These are phyloP conservation scores for Melanogaster broomeanus DNA, from an alignment of 768 basidiomycete species.

Conservation along the genomic window DNA sequence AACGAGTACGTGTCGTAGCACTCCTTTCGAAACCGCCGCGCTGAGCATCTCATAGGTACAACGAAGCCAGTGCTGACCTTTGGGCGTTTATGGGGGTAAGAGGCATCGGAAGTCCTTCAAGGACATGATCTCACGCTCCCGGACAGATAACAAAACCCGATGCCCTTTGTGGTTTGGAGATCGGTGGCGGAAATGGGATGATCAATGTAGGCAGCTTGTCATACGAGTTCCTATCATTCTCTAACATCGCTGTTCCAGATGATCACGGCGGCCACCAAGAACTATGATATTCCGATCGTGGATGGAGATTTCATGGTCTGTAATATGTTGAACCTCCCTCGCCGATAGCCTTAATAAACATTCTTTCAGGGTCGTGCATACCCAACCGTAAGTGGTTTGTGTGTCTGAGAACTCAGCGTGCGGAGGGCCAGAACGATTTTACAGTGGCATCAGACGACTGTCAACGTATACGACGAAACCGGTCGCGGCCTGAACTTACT, in stretches of 20 bases:
- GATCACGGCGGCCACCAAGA: conserved; percentile 35
- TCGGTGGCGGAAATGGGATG: conserved; percentile 49
- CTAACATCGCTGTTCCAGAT: conserved; percentile 28
- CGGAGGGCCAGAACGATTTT: not conserved
- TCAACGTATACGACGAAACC: conserved; percentile 28
- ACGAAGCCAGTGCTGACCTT: conserved; percentile 32
- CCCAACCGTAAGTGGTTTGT: conserved; percentile 25
- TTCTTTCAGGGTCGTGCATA: conserved; percentile 37
- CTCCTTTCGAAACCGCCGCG: not conserved
- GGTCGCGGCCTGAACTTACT: conserved; percentile 31
- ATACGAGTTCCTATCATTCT: not conserved
- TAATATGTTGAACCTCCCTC: not conserved
- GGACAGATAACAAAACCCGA: conserved; percentile 32
- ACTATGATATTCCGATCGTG: conserved; percentile 41
- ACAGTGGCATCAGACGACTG: conserved; percentile 34
- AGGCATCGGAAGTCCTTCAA: not conserved
- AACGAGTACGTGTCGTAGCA: conserved; percentile 32
- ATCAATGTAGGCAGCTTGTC: conserved; percentile 32
- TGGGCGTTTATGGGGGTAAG: conserved; percentile 31
- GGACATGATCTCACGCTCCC: conserved; percentile 1
- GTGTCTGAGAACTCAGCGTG: conserved; percentile 9
- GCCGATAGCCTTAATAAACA: conserved; percentile 3
- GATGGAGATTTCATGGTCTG: conserved; percentile 48
- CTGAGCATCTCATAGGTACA: conserved; percentile 25
- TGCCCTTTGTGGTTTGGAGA: conserved; percentile 40